Evolutionary conservation across 129 eudicot species (phyloP), one percentile per base, ranked within the genome.

Genomic region (Glebionis coronaria): DNA sequence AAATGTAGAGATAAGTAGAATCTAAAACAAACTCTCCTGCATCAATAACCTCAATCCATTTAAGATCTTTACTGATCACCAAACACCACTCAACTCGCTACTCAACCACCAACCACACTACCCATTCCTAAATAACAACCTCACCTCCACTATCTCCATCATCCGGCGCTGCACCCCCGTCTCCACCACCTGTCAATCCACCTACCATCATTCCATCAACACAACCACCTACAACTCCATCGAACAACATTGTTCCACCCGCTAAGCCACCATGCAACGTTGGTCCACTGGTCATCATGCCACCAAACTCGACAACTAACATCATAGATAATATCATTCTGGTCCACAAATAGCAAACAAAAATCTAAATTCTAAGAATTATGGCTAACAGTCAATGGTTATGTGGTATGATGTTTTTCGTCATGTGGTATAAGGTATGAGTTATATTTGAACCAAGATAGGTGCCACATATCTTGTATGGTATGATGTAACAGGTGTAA

Each of bases 401-500:
- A 65, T 40, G 6, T 15, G 54, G 76, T 75, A 83, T 90, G 87
- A 42, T 88, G 96, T 50, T 65, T 18, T 44, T 88, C 98, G 9
- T 70, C 76, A 44, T 91, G 96, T 31, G 67, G 50, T n/a, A n/a
- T 62, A 63, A 75, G 95, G 78, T 92, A 95, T 65, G 73, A 61
- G 69, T 27, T 70, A 13, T 85, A 88, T 65, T 81, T 85, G 5
- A 83, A 91, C 81, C 75, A 72, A 79, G 76, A 73, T 16, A 74
- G 78, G n/a, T 91, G 97, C 69, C 29, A 81, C 66, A 77, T 87
- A 61, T 82, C 81, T 3, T 92, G 98, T 50, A 61, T 84, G 65
- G 76, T 91, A 3, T 88, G 98, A 72, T 92, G 98, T 21, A 73
- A 64, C 10, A 70, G 82, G 45, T 92, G 98, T 96, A 92, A 88